Percentiles rank a stretch among this genome's conserved stretches.
These are phyloP conservation scores for Metschnikowia bowlesiae DNA, from an alignment of 805 yeast species.

Conservation along the genomic window DNA sequence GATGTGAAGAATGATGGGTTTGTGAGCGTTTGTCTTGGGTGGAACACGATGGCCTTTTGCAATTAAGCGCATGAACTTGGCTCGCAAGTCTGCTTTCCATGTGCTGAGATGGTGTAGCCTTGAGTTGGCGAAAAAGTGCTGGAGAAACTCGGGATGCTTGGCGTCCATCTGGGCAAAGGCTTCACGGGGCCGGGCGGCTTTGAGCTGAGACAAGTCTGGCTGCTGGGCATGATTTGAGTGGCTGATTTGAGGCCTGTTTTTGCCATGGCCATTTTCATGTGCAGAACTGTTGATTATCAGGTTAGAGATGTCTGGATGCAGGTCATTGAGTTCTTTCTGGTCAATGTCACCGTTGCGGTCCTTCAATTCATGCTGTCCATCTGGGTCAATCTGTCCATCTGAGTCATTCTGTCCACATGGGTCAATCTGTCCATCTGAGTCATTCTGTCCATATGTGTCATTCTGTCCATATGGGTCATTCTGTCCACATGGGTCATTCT, in stretches of 20 bases:
- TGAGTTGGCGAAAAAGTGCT: constrained; percentile 71
- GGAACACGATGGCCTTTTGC: constrained; percentile 13
- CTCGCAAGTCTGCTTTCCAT: constrained; percentile 75
- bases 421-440: no score
- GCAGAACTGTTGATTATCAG: no score
- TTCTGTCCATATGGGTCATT: no score
- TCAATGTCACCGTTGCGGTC: no score
- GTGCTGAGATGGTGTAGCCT: constrained; percentile 83
- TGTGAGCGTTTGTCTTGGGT: constrained; percentile 4
- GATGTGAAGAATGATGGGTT: constrained; percentile 57
- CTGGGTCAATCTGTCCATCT: no score
- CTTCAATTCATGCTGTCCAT: no score
- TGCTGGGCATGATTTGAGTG: not conserved
- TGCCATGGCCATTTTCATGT: not conserved
- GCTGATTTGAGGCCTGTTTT: not conserved
- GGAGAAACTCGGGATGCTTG: constrained; percentile 69
- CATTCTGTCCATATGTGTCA: no score
- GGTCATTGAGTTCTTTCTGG: no score
- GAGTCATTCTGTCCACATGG: no score
- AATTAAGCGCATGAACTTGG: constrained; percentile 53
- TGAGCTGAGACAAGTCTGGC: constrained; percentile 9
- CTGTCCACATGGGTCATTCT: no score
- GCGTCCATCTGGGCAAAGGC: constrained; percentile 44
- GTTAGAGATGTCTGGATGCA: no score
- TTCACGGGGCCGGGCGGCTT: constrained; percentile 9